Evolutionary conservation across 2,329 filamentous ascomycete genomes (phyloP), one percentile per base, ranked within the genome.

Genomic region (Diaporthe helianthi): DNA sequence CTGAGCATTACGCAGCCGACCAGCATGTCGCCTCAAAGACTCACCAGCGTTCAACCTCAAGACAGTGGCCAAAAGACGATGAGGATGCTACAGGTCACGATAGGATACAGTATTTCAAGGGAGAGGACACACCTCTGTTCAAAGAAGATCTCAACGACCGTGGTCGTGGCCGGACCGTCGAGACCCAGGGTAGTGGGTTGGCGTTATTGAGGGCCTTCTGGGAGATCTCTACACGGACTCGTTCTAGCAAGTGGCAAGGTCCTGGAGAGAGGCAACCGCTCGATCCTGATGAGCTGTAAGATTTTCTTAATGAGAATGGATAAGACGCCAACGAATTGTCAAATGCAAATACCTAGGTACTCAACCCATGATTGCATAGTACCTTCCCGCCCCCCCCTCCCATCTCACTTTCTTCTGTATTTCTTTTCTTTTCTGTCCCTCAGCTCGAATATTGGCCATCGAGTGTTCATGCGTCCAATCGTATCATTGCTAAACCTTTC

Each of bases 81-180:
- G 41, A 33, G 29, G 26, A 36, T 13, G 13, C 17, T 36, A 29
- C 13, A 33, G 19, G n/a, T 13, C n/a, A 26, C n/a, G 52, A 41
- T 10, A 13, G 46, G 7, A 19, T 22, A 24, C 13, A 41, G 2
- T 13, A 17, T 15, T 22, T 22, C n/a, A 47, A 47, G 51, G 9
- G 15, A 15, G 13, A 6, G 12, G 36, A 46, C 24, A 46, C 33
- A 15, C 4, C 19, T 19, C 26, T 26, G 38, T 12, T 38, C 31
- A 47, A 13, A 6, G 47, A 46, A 26, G 71, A 72, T 31, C 69
- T 71, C 54, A 72, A 72, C 29, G 65, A 71, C 33, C 58, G 71
- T 13, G 71, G 71, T 10, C 71, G 71, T 19, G 71, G 71, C 29
- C 65, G 71, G 65, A 72, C 71, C 12, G 65, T 72, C 47, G 71